Percentiles rank a stretch among this genome's conserved stretches.
phyloP scores from a whole-genome alignment of 2,329 filamentous ascomycete species.

The Aspergillus sp. region DNA sequence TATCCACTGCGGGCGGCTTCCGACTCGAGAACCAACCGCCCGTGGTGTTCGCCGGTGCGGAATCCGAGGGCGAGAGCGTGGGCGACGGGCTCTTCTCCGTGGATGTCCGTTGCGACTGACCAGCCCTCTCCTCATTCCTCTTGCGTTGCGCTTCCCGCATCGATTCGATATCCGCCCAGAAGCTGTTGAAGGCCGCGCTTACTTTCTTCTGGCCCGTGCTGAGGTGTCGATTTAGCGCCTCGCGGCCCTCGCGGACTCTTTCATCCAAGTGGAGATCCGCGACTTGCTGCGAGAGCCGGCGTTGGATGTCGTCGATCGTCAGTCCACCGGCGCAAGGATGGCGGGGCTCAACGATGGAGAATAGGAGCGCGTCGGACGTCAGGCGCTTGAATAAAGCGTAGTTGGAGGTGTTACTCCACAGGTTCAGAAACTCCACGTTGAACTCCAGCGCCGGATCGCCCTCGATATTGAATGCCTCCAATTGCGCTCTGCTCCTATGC shows the following conservation, averaged over 20 bases:
- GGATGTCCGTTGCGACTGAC: constrained; percentile 28
- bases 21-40: constrained; percentile 28
- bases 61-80: constrained; percentile 24
- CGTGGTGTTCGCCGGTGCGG: constrained; percentile 18
- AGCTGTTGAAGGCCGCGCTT: constrained; percentile 77
- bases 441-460: constrained; percentile 86
- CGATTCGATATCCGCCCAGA: constrained; percentile 87
- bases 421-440: constrained; percentile 77
- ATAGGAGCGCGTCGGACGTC: constrained; percentile 76
- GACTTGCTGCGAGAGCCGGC: constrained; percentile 85
- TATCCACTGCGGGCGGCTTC: constrained; percentile 43
- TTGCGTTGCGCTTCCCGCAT: constrained; percentile 71
- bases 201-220: constrained; percentile 85
- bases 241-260: constrained; percentile 75
- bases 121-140: constrained; percentile 34
- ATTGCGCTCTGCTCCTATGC: constrained; percentile 45
- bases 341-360: constrained; percentile 88
- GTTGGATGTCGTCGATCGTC: constrained; percentile 90
- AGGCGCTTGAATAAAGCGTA: constrained; percentile 81
- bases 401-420: constrained; percentile 85
- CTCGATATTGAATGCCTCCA: constrained; percentile 62
- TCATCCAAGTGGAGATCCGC: constrained; percentile 93
- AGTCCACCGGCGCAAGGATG: constrained; percentile 92
- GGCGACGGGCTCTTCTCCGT: constrained; percentile 27
- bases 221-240: constrained; percentile 85